A percentile compares a stretch with the other conserved stretches of the same genome.
Evolutionary conservation across 2,329 filamentous ascomycete species (phyloP).

Genomic region (Neospermospora avenae): DNA sequence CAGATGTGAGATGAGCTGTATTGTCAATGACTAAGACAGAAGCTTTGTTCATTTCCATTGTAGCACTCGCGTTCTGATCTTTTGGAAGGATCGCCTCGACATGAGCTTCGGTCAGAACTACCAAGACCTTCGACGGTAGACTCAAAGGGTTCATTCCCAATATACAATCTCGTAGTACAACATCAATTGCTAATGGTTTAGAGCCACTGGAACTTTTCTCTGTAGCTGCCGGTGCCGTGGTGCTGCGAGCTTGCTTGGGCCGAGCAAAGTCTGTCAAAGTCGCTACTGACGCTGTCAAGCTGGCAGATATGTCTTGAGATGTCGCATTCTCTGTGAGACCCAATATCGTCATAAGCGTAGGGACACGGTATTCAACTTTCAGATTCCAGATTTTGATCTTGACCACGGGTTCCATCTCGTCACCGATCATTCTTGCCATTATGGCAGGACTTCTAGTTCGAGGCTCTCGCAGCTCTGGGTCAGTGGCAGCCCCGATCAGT

Average conservation of each 20-base stretch:
- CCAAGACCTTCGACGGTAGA: constrained; percentile 68
- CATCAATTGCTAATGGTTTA: constrained; percentile 64
- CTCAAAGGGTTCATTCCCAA: constrained; percentile 81
- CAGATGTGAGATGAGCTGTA: constrained; percentile 43
- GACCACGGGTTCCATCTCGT: constrained; percentile 88
- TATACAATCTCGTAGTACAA: constrained; percentile 78
- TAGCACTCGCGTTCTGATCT: constrained; percentile 59
- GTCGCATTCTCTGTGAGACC: constrained; percentile 65
- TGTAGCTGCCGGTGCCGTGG: constrained; percentile 7
- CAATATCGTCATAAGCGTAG: constrained; percentile 76
- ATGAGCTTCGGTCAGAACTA: constrained; percentile 76
- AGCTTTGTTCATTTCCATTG: constrained; percentile 71
- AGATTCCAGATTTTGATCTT: constrained; percentile 85
- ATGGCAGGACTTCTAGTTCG: constrained; percentile 58
- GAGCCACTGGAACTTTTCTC: constrained; percentile 20
- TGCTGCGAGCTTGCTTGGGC: constrained; percentile 33
- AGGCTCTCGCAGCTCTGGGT: constrained; percentile 29
- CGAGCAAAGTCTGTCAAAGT: constrained; percentile 67
- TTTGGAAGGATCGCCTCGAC: constrained; percentile 66
- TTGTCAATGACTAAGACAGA: constrained; percentile 83
- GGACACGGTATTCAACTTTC: constrained; percentile 83
- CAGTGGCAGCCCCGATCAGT: constrained; percentile 56
- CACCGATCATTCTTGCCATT: constrained; percentile 86
- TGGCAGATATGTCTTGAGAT: constrained; percentile 69
- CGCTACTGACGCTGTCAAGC: constrained; percentile 75